A percentile compares a stretch with the other conserved stretches of the same genome.
Conservation (phyloP, 345 rosid genomes). For the Lepidium africanum region DNA sequence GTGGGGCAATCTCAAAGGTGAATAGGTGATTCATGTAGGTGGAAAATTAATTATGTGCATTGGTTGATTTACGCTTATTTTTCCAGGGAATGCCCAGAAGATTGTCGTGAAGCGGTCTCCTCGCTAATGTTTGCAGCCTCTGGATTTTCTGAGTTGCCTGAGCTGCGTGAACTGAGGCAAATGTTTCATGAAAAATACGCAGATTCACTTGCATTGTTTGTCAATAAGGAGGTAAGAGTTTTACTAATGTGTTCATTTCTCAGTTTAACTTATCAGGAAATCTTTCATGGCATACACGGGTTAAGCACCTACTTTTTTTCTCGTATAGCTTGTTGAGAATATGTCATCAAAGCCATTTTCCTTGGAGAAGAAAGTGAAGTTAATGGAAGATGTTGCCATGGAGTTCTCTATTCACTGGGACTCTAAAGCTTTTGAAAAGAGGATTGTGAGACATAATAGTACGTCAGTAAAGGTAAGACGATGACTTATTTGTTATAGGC, state of each 20-base stretch:
- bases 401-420: conserved; percentile 86
- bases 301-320: conserved; percentile 18
- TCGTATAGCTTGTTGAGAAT: conserved; percentile 58
- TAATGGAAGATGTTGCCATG: conserved; percentile 67
- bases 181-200: conserved; percentile 72
- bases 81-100: conserved; percentile 84
- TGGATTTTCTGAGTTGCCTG: conserved; percentile 87
- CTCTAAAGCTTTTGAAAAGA: conserved; percentile 49
- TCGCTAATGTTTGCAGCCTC: conserved; percentile 95
- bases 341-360: conserved; percentile 44
- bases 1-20: not conserved
- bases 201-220: conserved; percentile 56
- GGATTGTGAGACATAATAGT: conserved; percentile 28
- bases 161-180: conserved; percentile 82
- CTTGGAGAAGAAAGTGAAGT: conserved; percentile 55
- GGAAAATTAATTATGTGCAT: not conserved
- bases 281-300: not conserved
- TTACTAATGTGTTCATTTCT: not conserved
- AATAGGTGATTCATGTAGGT: not conserved
- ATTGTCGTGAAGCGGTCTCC: conserved; percentile 70
- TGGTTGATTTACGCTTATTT: not conserved
- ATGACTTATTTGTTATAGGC: not conserved
- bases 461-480: conserved; percentile 43
- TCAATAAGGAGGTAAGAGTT: conserved; percentile 59
- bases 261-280: not conserved